Evolutionary conservation across 768 basidiomycete genomes (phyloP).

Genomic region (Russula sp.): DNA sequence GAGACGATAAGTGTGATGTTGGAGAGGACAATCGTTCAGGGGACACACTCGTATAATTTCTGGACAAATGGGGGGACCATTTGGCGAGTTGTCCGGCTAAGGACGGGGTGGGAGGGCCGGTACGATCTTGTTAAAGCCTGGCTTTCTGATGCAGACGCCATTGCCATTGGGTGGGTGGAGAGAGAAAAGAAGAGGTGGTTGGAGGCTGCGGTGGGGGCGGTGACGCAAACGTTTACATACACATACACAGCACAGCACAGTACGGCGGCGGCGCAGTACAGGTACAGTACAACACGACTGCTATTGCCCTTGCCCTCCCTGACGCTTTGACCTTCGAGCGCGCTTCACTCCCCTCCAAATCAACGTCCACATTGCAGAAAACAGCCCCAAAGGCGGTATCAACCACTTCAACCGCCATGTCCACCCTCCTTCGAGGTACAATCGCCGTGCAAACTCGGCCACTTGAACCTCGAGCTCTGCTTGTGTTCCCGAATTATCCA

Average conservation of each 20-base stretch:
- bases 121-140: slow-evolving; percentile 48
- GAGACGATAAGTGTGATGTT: slow-evolving; percentile 5
- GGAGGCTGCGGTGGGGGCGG: not conserved
- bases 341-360: slow-evolving; percentile 30
- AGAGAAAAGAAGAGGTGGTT: not conserved
- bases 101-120: slow-evolving; percentile 33
- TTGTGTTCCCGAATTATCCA: slow-evolving; percentile 82
- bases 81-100: slow-evolving; percentile 42
- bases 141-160: slow-evolving; percentile 33
- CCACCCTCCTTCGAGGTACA: slow-evolving; percentile 44
- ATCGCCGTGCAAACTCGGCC: slow-evolving; percentile 36
- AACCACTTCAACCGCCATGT: slow-evolving; percentile 58
- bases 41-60: slow-evolving; percentile 84
- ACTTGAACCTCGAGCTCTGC: slow-evolving; percentile 57
- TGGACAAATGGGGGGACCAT: slow-evolving; percentile 81
- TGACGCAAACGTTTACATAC: not conserved
- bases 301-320: not conserved
- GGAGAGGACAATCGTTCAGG: slow-evolving; percentile 17
- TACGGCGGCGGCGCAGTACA: too few species aligned
- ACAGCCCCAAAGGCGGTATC: slow-evolving; percentile 44
- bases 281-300: not conserved
- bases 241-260: not conserved
- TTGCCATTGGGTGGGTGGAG: not conserved
- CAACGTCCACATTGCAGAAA: slow-evolving; percentile 39
- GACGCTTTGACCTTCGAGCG: slow-evolving; percentile 3